These are phyloP conservation scores for Closterium sp. DNA, from an alignment of 139 green algal genomes.

Conservation along the genomic window DNA sequence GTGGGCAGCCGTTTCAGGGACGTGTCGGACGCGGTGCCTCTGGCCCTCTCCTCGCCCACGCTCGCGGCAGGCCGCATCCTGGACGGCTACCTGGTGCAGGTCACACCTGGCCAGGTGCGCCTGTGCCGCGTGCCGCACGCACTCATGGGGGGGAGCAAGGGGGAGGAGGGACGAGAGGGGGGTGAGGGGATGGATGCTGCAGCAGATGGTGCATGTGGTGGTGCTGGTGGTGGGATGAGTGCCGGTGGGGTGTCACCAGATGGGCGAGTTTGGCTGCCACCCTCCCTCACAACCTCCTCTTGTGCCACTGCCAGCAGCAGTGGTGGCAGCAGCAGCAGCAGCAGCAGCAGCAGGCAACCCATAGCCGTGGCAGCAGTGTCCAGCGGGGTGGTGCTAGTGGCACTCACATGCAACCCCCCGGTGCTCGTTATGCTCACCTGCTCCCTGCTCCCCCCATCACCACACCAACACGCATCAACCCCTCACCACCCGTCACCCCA, in stretches of 20 bases:
- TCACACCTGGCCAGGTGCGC: slow-evolving; percentile 8
- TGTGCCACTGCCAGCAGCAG: neutral
- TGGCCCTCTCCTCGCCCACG: neutral
- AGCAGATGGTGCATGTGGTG: neutral
- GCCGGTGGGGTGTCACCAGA: neutral
- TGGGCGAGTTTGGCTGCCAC: neutral
- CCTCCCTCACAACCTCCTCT: neutral
- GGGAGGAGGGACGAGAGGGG: neutral
- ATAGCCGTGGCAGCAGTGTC: slow-evolving; percentile 30
- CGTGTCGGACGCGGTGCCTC: neutral
- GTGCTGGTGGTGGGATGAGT: neutral
- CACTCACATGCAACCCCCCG: neutral
- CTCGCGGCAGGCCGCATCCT: neutral
- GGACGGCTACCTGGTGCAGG: slow-evolving; percentile 17
- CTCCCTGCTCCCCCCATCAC: neutral
- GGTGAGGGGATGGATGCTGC: neutral
- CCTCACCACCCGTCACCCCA: too few species aligned
- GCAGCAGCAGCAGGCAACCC: neutral
- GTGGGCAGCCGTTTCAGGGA: slow-evolving; percentile 28
- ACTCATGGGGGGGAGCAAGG: neutral
- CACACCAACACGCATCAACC: too few species aligned
- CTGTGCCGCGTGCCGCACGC: slow-evolving; percentile 5
- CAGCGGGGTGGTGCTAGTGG: slow-evolving; percentile 24
- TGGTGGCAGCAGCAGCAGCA: neutral
- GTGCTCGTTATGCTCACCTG: slow-evolving; percentile 24